Percentiles rank a stretch among this genome's conserved stretches.
phyloP scores from a whole-genome alignment of 352 stramenopile species.

The Phytophthora lateralis region DNA sequence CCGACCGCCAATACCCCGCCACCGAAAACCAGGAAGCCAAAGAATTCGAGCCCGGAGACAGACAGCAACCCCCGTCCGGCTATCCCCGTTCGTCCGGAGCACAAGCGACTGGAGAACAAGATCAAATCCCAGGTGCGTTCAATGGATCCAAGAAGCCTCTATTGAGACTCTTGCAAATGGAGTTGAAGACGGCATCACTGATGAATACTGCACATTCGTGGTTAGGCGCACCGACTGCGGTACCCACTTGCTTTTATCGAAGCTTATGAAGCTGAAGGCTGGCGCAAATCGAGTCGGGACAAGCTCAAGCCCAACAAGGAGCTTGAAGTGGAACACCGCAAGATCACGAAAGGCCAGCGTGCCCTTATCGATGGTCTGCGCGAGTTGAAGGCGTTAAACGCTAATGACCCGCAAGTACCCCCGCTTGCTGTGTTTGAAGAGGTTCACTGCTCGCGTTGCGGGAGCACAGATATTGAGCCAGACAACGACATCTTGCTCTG shows the following conservation, averaged over 20 bases:
- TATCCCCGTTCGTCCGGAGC: constrained; percentile 29
- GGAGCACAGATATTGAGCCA: constrained; percentile 57
- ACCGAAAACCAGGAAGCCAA: constrained; percentile 34
- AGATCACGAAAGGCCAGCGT: constrained; percentile 63
- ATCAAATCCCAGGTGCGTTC: constrained; percentile 46
- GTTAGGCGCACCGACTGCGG: constrained; percentile 55
- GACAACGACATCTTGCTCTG: constrained; percentile 89
- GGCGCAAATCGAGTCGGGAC: constrained; percentile 72
- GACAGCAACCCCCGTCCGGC: constrained; percentile 9
- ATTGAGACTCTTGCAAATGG: background rate
- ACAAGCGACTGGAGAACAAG: constrained; percentile 41
- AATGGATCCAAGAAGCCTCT: background rate
- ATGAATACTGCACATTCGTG: constrained; percentile 3
- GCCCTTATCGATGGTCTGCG: constrained; percentile 50
- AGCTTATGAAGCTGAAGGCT: constrained; percentile 84
- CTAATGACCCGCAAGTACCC: constrained; percentile 57
- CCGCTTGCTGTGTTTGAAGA: constrained; percentile 51
- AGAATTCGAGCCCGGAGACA: constrained; percentile 16
- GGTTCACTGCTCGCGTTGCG: constrained; percentile 83
- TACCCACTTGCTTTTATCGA: constrained; percentile 84
- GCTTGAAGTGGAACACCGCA: constrained; percentile 51
- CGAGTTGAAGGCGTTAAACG: constrained; percentile 47
- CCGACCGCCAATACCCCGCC: constrained; percentile 20
- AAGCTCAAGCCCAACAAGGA: constrained; percentile 86
- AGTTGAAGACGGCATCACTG: constrained; percentile 1